These are phyloP conservation scores for Tetracentron sinense DNA, from an alignment of 164 flowering plant genomes.

Conservation along the genomic window DNA sequence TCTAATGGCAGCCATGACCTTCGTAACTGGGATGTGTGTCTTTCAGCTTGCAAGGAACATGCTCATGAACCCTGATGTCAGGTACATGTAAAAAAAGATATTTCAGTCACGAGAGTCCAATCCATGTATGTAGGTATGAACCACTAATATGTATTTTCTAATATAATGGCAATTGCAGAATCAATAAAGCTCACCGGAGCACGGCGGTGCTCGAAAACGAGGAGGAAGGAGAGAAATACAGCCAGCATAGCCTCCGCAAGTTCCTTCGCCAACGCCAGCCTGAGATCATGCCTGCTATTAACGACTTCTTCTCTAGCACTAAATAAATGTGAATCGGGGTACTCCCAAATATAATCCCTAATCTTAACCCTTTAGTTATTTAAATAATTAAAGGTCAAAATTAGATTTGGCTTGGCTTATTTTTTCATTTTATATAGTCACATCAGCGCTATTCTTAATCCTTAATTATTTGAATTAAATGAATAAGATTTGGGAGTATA, in stretches of 20 bases:
- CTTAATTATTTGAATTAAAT: too few relatives aligned
- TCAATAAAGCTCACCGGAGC: slow-evolving; percentile 48
- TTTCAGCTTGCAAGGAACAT: slow-evolving; percentile 68
- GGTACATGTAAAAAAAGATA: slow-evolving; percentile 28
- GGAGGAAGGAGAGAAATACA: slow-evolving; percentile 82
- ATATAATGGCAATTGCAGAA: slow-evolving; percentile 24
- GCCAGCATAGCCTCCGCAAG: slow-evolving; percentile 61
- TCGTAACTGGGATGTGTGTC: slow-evolving; percentile 56
- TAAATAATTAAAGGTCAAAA: too few relatives aligned
- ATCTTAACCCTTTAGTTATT: too few relatives aligned
- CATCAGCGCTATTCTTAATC: too few relatives aligned
- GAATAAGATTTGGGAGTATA: too few relatives aligned
- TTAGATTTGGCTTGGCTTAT: too few relatives aligned
- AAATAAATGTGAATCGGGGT: neutral
- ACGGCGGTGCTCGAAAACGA: slow-evolving; percentile 57
- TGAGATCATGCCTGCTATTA: slow-evolving; percentile 73
- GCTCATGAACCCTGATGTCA: slow-evolving; percentile 69
- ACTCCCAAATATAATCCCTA: too few relatives aligned
- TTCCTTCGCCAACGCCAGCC: slow-evolving; percentile 74
- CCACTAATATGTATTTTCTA: neutral
- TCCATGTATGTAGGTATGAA: too few relatives aligned
- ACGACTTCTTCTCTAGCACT: slow-evolving; percentile 49
- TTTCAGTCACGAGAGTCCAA: too few relatives aligned
- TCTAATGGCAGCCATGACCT: slow-evolving; percentile 66
- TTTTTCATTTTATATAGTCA: too few relatives aligned